Conservation (phyloP, 1,284 basidiomycete species). For the Agaricales sp. region DNA sequence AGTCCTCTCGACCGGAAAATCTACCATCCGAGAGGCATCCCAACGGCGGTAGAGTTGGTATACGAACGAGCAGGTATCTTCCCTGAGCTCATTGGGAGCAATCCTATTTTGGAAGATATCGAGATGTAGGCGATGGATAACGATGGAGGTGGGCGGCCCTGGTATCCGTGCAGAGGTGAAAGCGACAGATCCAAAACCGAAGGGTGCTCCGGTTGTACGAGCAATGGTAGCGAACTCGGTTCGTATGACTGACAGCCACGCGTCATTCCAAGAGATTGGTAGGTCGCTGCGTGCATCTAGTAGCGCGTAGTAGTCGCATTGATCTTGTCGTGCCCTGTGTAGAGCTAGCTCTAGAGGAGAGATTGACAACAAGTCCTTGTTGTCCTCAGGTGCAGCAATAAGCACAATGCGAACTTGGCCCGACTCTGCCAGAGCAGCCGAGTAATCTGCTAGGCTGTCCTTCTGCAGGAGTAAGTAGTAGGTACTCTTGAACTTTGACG, state of each 20-base stretch:
- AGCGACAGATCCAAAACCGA: slow-evolving; percentile 46
- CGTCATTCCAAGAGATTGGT: neutral
- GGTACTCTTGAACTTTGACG: no score
- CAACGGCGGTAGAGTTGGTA: slow-evolving; percentile 52
- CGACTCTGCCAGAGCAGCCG: no score
- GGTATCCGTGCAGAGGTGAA: slow-evolving; percentile 46
- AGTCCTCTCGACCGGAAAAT: slow-evolving; percentile 28
- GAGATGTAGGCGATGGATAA: slow-evolving; percentile 43
- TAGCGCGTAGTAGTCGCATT: neutral
- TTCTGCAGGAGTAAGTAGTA: no score
- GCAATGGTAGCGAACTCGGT: neutral
- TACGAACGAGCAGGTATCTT: slow-evolving; percentile 41
- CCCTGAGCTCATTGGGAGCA: slow-evolving; percentile 45
- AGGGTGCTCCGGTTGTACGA: slow-evolving; percentile 13
- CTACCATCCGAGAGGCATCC: slow-evolving; percentile 37
- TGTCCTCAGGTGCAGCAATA: no score
- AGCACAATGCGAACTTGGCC: no score
- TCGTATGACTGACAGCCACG: neutral
- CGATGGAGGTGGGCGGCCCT: slow-evolving; percentile 53
- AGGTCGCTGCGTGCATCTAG: neutral
- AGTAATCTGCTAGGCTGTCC: no score
- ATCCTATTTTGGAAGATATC: slow-evolving; percentile 42
- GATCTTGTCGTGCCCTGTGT: neutral
- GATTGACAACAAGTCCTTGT: no score
- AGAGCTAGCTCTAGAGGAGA: neutral